phyloP scores from a whole-genome alignment of 2,329 filamentous ascomycete genomes.

The Apiospora marii region DNA sequence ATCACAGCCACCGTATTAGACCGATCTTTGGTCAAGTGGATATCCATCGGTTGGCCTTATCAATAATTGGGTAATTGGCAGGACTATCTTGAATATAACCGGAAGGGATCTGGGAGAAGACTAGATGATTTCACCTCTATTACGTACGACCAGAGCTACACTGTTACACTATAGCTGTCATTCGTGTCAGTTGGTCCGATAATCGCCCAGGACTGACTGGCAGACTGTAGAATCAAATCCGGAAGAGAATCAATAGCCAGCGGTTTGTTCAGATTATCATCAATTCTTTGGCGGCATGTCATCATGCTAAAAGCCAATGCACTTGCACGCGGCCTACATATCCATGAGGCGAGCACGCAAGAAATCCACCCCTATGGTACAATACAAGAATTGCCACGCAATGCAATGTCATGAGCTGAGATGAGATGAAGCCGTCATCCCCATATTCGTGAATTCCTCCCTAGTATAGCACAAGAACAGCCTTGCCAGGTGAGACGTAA shows the following conservation, averaged over 20 bases:
- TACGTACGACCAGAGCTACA: neutral
- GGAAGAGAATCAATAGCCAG: neutral
- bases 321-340: conserved; percentile 7
- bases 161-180: neutral
- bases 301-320: neutral
- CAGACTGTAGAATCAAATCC: neutral
- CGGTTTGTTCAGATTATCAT: conserved; percentile 17
- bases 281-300: conserved; percentile 19
- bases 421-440: conserved; percentile 23
- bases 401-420: conserved; percentile 25
- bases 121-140: neutral
- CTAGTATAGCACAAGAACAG: conserved; percentile 8
- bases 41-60: neutral
- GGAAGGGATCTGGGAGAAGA: neutral
- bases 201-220: neutral
- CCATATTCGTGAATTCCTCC: conserved; percentile 21
- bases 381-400: conserved; percentile 19
- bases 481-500: conserved; percentile 20
- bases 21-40: neutral
- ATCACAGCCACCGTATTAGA: neutral
- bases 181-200: neutral
- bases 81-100: neutral
- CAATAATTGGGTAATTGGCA: conserved; percentile 9
- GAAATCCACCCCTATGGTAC: conserved; percentile 21
- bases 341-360: neutral